phyloP scores from a whole-genome alignment of 2,329 filamentous ascomycete species.

The Blastomyces silverae region DNA sequence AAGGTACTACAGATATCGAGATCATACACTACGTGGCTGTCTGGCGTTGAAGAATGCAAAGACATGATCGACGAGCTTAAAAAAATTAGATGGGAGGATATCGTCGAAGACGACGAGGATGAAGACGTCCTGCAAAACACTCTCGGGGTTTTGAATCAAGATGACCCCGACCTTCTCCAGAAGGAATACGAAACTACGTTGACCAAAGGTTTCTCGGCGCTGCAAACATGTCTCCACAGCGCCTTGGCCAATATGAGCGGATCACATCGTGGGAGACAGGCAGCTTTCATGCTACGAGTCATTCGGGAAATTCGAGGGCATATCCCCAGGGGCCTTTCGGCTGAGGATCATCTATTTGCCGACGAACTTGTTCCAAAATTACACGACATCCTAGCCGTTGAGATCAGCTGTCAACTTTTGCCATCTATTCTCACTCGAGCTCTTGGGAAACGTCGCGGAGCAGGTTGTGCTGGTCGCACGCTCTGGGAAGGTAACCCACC shows the following conservation, averaged over 20 bases:
- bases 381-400: slow-evolving; percentile 54
- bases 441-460: slow-evolving; percentile 40
- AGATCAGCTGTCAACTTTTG: slow-evolving; percentile 42
- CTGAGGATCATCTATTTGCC: slow-evolving; percentile 46
- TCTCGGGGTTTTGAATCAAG: slow-evolving; percentile 54
- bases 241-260: slow-evolving; percentile 46
- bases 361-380: slow-evolving; percentile 56
- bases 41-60: slow-evolving; percentile 53
- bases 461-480: slow-evolving; percentile 53
- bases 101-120: slow-evolving; percentile 36
- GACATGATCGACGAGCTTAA: slow-evolving; percentile 33
- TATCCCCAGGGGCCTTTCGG: slow-evolving; percentile 50
- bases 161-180: slow-evolving; percentile 61
- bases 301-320: slow-evolving; percentile 66
- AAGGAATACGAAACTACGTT: slow-evolving; percentile 54
- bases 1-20: slow-evolving; percentile 56
- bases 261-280: slow-evolving; percentile 43
- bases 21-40: slow-evolving; percentile 65
- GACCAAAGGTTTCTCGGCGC: slow-evolving; percentile 50
- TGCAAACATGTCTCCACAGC: slow-evolving; percentile 42
- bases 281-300: slow-evolving; percentile 61
- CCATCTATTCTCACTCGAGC: slow-evolving; percentile 43
- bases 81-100: slow-evolving; percentile 33
- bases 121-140: slow-evolving; percentile 35
- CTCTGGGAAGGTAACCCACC: slow-evolving; percentile 76